These are phyloP conservation scores for Fraxinus dipetala DNA, from an alignment of 305 asterid genomes.

Conservation along the genomic window DNA sequence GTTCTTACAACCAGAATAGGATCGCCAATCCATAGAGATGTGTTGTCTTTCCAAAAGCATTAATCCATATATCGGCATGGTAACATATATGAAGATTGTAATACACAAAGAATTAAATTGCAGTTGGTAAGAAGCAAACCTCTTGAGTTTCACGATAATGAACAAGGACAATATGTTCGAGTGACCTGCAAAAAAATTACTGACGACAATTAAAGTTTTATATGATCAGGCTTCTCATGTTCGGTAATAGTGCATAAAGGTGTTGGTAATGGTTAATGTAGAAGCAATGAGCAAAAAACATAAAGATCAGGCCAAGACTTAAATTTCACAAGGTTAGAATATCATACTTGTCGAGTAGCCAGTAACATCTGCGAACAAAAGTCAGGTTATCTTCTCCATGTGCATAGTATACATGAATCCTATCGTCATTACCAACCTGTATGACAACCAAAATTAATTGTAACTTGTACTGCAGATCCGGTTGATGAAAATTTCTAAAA, in stretches of 20 bases:
- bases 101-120: neutral
- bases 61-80: neutral
- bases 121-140: slow-evolving; percentile 50
- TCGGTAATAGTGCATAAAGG: slow-evolving; percentile 8
- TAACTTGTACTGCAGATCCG: slow-evolving; percentile 28
- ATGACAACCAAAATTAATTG: slow-evolving; percentile 26
- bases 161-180: slow-evolving; percentile 93
- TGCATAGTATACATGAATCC: slow-evolving; percentile 98
- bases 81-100: neutral
- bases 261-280: slow-evolving; percentile 7
- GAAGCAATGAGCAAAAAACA: slow-evolving; percentile 5
- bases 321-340: slow-evolving; percentile 22
- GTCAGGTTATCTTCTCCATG: slow-evolving; percentile 90
- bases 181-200: slow-evolving; percentile 56
- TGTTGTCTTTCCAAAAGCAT: neutral
- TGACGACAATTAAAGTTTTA: slow-evolving; percentile 1
- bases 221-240: slow-evolving; percentile 14
- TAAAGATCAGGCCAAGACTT: slow-evolving; percentile 8
- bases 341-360: slow-evolving; percentile 97
- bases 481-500: slow-evolving; percentile 11
- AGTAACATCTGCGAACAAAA: slow-evolving; percentile 97
- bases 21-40: neutral
- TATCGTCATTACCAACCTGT: slow-evolving; percentile 92
- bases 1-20: neutral
- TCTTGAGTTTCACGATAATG: slow-evolving; percentile 98